These are phyloP conservation scores for Termitomyces titanicus DNA, from an alignment of 768 basidiomycete genomes.

Conservation along the genomic window DNA sequence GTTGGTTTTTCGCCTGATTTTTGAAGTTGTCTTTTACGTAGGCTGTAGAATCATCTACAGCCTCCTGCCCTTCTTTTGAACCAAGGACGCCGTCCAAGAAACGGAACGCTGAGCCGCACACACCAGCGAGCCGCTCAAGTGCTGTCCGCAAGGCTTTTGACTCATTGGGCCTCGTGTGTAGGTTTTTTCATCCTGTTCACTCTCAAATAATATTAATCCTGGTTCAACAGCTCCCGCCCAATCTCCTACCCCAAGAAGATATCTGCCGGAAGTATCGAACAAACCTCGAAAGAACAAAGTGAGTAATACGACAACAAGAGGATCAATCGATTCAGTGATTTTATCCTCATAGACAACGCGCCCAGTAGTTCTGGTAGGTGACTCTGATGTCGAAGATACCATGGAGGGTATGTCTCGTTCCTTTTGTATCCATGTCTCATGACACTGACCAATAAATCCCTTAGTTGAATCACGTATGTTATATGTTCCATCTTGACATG, in stretches of 20 bases:
- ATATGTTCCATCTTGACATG: background rate
- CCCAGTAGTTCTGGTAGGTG: slow-evolving; percentile 1
- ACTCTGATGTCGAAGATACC: slow-evolving; percentile 10
- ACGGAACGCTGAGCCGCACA: background rate
- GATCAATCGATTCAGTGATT: background rate
- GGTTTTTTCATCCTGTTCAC: background rate
- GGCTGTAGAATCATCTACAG: background rate
- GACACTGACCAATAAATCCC: background rate
- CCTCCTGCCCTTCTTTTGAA: background rate
- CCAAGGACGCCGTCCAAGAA: background rate
- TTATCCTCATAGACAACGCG: background rate
- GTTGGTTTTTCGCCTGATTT: background rate
- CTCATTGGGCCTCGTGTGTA: background rate
- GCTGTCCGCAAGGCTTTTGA: background rate
- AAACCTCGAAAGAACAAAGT: background rate
- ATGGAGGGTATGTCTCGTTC: slow-evolving; percentile 5
- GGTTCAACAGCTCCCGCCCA: background rate
- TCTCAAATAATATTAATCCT: background rate
- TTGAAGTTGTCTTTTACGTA: background rate
- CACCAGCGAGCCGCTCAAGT: background rate
- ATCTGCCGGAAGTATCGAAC: too few relatives aligned
- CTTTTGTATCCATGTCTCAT: background rate
- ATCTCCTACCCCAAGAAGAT: background rate
- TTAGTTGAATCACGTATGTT: background rate
- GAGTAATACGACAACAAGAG: background rate